Evolutionary conservation across 78 protist species (phyloP), one percentile per base, ranked within the genome.

Genomic region (Isochrysis galbana): DNA sequence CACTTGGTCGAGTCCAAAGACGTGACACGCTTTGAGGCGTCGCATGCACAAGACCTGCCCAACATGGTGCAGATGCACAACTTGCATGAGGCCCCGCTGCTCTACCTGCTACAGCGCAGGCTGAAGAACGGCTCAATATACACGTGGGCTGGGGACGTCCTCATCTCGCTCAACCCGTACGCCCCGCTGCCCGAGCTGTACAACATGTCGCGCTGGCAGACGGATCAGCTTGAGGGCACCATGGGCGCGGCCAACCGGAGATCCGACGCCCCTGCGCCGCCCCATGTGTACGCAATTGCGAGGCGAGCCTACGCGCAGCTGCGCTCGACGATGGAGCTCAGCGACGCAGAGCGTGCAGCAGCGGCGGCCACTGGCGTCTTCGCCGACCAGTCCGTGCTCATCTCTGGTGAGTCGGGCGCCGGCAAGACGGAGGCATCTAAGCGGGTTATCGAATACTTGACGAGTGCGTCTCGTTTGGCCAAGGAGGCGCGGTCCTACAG

Each of bases 341-440:
- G 29, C 29, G 61, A 51, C 29, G 61, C 61, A 14, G 61, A 51
- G 61, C 61, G 61, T 7, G 61, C 61, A 14, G 61, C 61, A 14
- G 61, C 61, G 61, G 61, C 61, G 61, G 61, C 61, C 29, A 51
- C 29, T 14, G 74, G 74, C 74, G 74, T 32, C 5, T 17, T 17
- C 82, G 41, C 17, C 41, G 17, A 7, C 17, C 95, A 95, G 90
- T 93, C 94, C 72, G 93, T 96, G 4, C 93, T 98, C 87, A 97
- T 97, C 84, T 94, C 96, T 19, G 98, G 98, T 44, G 98, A 98
- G 92, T 95, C 97, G 2, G 99, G 98, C 48, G 97, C 99, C 5
- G 99, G 99, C 47, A 98, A 98, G 94, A 97, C 82, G 32, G 82
- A 72, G 82, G 82, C 82, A 36, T 4, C 32, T 41, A 72, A 72